Evolutionary conservation across 805 yeast genomes (phyloP), one percentile per base, ranked within the genome.

Genomic region (Metschnikowia sp.): DNA sequence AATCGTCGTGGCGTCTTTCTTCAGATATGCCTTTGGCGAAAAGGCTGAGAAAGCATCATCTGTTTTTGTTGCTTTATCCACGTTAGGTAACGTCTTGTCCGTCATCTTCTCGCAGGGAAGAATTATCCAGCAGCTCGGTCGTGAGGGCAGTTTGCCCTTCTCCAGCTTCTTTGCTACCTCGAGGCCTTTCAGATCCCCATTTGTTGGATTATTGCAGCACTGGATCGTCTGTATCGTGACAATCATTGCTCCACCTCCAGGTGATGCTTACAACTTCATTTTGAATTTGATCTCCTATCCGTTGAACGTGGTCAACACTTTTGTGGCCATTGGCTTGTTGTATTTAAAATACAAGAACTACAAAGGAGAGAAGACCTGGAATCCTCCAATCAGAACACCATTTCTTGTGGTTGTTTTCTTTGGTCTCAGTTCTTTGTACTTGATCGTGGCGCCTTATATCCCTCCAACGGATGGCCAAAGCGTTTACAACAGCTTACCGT

Each of bases 81-180:
- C 95, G 3, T 71, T 85, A 50, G 96, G 95, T 50, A 88, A 88
- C 60, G 92, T 88, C 39, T 63, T 87, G 66, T 79, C 90, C 13
- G 96, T 87, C 36, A 83, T 84, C 45, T 84, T 86, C 60, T 81
- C 92, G 4, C 95, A 88, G 65, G 91, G 92, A 46, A 77, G 96
- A 70, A 78, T 86, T 51, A 74, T 87, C 44, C 91, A 87, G 64
- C 88, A 84, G 55, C 75, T 88, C 56, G 96, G 89, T 32, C 80
- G 92, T 64, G 94, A 87, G 66, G 92, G 92, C 49, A 76, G 82
- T 39, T 70, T 88, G 52, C 96, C 96, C 44, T 84, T 84, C 59
- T 80, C 90, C 3, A 70, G 70, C 39, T 76, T 88, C 55, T 86
- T 83, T 66, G 88, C 91, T 4, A 69, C 85, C 42, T 80, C 82